Evolutionary conservation across 2,329 filamentous ascomycete species (phyloP), one percentile per base, ranked within the genome.

Genomic region (Lasiodiplodia gonubiensis): DNA sequence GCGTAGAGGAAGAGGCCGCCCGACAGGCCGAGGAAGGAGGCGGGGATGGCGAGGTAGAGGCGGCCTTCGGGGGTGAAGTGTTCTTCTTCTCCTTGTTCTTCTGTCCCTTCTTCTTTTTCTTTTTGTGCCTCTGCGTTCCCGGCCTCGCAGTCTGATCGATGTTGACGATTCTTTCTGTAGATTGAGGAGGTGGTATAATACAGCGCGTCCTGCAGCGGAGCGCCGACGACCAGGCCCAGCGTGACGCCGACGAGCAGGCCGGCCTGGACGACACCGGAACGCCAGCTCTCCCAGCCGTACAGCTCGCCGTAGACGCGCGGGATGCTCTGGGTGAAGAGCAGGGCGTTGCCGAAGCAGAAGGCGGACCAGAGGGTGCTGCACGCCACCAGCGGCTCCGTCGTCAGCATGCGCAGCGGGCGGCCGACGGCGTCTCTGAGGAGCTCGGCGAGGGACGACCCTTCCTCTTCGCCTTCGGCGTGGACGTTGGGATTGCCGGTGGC

Each of bases 371-470:
- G 68, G 2, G 82, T 83, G 57, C 81, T 79, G 54, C 78, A 79
- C 51, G 83, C 77, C 1, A 86, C 79, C 0, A 86, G 82, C 3
- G 80, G 80, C 73, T 86, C 84, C 1, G 83, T 86, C 70, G 74
- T 77, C 7, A 85, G 78, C 71, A 85, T 80, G 39, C 78, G 77
- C 1, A 75, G 71, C 12, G 77, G 77, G 3, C 76, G 74, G 49
- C 27, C 42, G 23, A 52, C 76, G 73, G 42, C 74, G 2, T 54
- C 27, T 12, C 27, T 35, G 4, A 66, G 25, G 7, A 59, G 6
- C n/a, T 5, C 64, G 0, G 4, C n/a, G 5, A 42, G 18, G 18
- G 53, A 39, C 49, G 27, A 33, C 4, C n/a, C 14, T 33, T 16
- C 8, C 33, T 27, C 51, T 25, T 48, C 49, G 1, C 18, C 52